Evolutionary conservation across 2,329 filamentous ascomycete genomes (phyloP), one percentile per base, ranked within the genome.

Genomic region (Colletotrichum liaoningense): DNA sequence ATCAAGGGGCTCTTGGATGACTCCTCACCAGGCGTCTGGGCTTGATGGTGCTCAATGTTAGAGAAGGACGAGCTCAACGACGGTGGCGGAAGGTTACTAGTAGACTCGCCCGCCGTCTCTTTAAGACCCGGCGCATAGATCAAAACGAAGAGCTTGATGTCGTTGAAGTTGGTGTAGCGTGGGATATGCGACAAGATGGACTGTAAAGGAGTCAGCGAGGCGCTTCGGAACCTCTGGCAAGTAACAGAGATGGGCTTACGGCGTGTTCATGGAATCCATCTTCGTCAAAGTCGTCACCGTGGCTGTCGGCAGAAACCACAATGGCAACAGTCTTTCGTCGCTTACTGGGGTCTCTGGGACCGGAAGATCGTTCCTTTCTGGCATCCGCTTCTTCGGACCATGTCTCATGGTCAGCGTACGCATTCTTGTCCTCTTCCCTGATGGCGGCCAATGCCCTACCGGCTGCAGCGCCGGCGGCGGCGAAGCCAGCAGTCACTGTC

Each of bases 351-450:
- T 81, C 77, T 77, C 80, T 74, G 71, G 81, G 72, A 72, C 81
- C 77, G 49, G 85, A 77, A 72, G 80, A 76, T 67, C 85, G 85
- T 67, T 88, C 85, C 77, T 85, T 85, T 79, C 93, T 91, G 62
- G 93, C 89, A 77, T 94, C 93, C 26, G 93, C 94, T 84, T 98
- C 95, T 82, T 98, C 95, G 16, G 93, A 95, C 96, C 96, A 98
- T 65, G 94, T 92, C 80, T 94, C 93, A 83, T 97, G 94, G 81
- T 98, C 96, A 75, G 91, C 92, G 81, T 93, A 97, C 64, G 93
- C 93, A 74, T 91, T 89, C 80, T 91, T 92, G 79, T 95, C 94
- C 80, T 97, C 95, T 81, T 98, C 94, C 68, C 93, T 90, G 76
- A 97, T 97, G 19, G 94, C 92, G 67, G 93, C 93, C 76, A 98